A percentile compares a stretch with the other conserved stretches of the same genome.
phyloP scores from a whole-genome alignment of 305 asterid genomes.

The Ilex paraguariensis region DNA sequence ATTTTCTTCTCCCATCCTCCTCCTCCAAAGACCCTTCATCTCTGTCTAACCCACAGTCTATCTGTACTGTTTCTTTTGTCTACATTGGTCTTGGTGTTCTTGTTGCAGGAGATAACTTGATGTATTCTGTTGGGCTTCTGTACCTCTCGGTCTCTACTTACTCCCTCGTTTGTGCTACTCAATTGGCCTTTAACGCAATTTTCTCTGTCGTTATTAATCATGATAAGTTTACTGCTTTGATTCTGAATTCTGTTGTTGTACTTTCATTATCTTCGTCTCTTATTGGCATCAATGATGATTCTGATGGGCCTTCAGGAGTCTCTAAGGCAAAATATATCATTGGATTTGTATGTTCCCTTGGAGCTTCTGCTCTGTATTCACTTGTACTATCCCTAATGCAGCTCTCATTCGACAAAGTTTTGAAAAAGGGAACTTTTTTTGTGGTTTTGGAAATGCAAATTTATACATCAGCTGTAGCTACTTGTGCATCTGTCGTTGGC shows the following conservation, averaged over 20 bases:
- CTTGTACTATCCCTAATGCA: constrained; percentile 84
- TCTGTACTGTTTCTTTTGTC: constrained; percentile 23
- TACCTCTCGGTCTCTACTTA: constrained; percentile 94
- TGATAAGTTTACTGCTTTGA: constrained; percentile 63
- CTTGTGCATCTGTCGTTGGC: constrained; percentile 46
- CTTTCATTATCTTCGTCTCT: constrained; percentile 68
- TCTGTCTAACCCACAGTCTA: constrained; percentile 29
- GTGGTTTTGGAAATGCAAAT: constrained; percentile 91
- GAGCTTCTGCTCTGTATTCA: constrained; percentile 79
- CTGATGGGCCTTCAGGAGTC: constrained; percentile 59
- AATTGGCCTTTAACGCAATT: constrained; percentile 70
- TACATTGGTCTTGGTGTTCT: constrained; percentile 54
- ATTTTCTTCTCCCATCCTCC: background rate
- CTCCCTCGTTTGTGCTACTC: constrained; percentile 87
- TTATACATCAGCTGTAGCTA: constrained; percentile 61
- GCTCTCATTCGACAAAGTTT: constrained; percentile 67
- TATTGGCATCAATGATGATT: constrained; percentile 61
- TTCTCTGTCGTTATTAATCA: constrained; percentile 67
- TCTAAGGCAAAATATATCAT: constrained; percentile 44
- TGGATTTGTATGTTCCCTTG: constrained; percentile 59
- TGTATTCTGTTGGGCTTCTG: constrained; percentile 66
- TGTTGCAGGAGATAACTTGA: constrained; percentile 80
- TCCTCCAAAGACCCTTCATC: constrained; percentile 20
- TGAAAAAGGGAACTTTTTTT: constrained; percentile 74
- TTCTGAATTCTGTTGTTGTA: constrained; percentile 66